phyloP scores from a whole-genome alignment of 2,329 filamentous ascomycete species.

The Aspergillus sp. region DNA sequence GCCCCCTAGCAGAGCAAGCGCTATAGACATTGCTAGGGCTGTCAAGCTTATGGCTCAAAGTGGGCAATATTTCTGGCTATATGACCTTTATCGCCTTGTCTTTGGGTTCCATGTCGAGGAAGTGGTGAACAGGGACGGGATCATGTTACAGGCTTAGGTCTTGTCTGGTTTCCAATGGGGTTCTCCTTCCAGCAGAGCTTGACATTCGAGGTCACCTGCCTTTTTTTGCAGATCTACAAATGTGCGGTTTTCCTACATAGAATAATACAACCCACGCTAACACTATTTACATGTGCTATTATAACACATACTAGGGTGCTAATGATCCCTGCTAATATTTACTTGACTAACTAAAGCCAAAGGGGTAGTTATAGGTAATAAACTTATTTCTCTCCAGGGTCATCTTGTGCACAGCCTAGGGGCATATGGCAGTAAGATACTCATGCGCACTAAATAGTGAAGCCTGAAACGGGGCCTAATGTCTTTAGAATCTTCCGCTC shows the following conservation, averaged over 20 bases:
- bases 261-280: not conserved
- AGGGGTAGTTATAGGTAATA: too few relatives aligned
- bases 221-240: not conserved
- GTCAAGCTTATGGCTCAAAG: slow-evolving; percentile 75
- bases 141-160: slow-evolving; percentile 43
- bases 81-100: slow-evolving; percentile 80
- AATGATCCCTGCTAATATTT: too few relatives aligned
- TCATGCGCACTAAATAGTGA: too few relatives aligned
- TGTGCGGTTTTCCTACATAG: not conserved
- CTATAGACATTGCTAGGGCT: slow-evolving; percentile 78
- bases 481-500: too few relatives aligned
- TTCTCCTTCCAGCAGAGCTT: too few relatives aligned
- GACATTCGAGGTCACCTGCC: too few relatives aligned
- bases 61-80: slow-evolving; percentile 76
- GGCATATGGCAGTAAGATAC: too few relatives aligned
- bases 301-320: not conserved
- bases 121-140: slow-evolving; percentile 67
- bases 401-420: too few relatives aligned
- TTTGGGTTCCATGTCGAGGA: slow-evolving; percentile 86
- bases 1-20: slow-evolving; percentile 47
- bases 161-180: not conserved
- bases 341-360: too few relatives aligned
- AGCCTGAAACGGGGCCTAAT: too few relatives aligned
- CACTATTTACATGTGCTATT: not conserved
- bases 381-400: too few relatives aligned